Percentiles rank a stretch among this genome's conserved stretches.
These are phyloP conservation scores for Falciphora oryzae DNA, from an alignment of 2,329 filamentous ascomycete species.

Conservation along the genomic window DNA sequence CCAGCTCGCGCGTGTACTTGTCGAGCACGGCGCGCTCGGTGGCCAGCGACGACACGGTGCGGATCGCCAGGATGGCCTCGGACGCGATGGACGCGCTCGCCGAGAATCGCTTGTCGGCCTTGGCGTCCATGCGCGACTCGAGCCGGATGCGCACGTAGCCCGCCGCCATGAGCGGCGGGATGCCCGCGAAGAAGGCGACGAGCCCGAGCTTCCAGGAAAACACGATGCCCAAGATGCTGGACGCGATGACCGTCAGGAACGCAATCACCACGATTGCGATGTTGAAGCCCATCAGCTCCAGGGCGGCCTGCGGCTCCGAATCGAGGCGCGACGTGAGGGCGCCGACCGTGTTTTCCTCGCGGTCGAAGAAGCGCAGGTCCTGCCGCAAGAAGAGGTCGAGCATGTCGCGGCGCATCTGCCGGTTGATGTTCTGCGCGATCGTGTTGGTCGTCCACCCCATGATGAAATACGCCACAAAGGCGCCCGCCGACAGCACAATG, in stretches of 20 bases:
- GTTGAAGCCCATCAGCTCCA: conserved; percentile 39
- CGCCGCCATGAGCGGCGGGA: conserved; percentile 30
- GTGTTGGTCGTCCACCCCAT: conserved; percentile 31
- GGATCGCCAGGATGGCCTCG: conserved; percentile 25
- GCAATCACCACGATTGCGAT: conserved; percentile 33
- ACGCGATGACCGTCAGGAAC: conserved; percentile 30
- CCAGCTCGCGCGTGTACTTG: conserved; percentile 30
- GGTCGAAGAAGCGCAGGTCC: conserved; percentile 37
- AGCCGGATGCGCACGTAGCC: conserved; percentile 34
- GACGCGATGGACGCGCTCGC: conserved; percentile 37
- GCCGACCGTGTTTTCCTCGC: conserved; percentile 33
- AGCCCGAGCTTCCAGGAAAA: conserved; percentile 43
- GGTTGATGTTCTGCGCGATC: conserved; percentile 19
- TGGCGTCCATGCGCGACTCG: conserved; percentile 33
- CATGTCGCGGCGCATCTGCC: conserved; percentile 16
- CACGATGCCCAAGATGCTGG: conserved; percentile 36
- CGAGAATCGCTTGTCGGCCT: conserved; percentile 28
- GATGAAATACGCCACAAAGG: conserved; percentile 37
- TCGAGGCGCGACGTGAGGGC: conserved; percentile 30
- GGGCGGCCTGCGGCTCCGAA: conserved; percentile 31
- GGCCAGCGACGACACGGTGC: conserved; percentile 19
- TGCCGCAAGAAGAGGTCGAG: conserved; percentile 30
- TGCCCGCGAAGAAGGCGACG: conserved; percentile 38
- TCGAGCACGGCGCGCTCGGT: conserved; percentile 22
- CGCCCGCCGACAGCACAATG: conserved; percentile 35